Conservation (phyloP, 2,329 filamentous ascomycete genomes). For the Aspergillaceae sp. region DNA sequence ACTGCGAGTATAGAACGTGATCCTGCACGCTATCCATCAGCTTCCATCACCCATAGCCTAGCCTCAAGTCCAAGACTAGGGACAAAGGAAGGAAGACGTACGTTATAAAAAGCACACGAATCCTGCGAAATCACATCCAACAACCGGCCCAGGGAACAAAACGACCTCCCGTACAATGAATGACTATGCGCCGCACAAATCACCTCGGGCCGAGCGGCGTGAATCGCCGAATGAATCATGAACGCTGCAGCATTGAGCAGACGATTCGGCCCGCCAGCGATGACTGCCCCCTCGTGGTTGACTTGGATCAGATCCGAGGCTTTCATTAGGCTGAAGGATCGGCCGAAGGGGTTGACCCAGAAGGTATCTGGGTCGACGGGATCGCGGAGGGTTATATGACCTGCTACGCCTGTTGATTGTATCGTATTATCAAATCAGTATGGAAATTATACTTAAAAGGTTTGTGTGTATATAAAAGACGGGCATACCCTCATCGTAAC, state of each 20-base stretch:
- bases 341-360: slow-evolving; percentile 61
- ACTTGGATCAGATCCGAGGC: slow-evolving; percentile 61
- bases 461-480: neutral
- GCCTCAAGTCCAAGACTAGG: neutral
- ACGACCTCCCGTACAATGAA: slow-evolving; percentile 43
- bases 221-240: slow-evolving; percentile 48
- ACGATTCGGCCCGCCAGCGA: slow-evolving; percentile 50
- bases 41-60: too few species aligned
- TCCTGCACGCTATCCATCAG: slow-evolving; percentile 26
- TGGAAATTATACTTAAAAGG: neutral
- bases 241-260: slow-evolving; percentile 43
- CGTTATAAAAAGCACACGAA: slow-evolving; percentile 38
- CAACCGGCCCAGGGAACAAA: slow-evolving; percentile 33
- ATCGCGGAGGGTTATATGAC: slow-evolving; percentile 55
- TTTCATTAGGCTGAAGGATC: slow-evolving; percentile 54
- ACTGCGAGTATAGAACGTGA: slow-evolving; percentile 44
- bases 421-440: neutral
- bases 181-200: slow-evolving; percentile 49
- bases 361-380: slow-evolving; percentile 52
- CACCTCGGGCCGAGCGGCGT: slow-evolving; percentile 47
- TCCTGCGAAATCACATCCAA: slow-evolving; percentile 41
- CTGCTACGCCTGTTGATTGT: slow-evolving; percentile 45
- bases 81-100: slow-evolving; percentile 8
- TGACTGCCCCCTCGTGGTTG: slow-evolving; percentile 51
- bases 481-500: slow-evolving; percentile 42